Percentiles rank a stretch among this genome's conserved stretches.
Conservation (phyloP, 306 rosid species). For the Elaeagnus macrophylla region DNA sequence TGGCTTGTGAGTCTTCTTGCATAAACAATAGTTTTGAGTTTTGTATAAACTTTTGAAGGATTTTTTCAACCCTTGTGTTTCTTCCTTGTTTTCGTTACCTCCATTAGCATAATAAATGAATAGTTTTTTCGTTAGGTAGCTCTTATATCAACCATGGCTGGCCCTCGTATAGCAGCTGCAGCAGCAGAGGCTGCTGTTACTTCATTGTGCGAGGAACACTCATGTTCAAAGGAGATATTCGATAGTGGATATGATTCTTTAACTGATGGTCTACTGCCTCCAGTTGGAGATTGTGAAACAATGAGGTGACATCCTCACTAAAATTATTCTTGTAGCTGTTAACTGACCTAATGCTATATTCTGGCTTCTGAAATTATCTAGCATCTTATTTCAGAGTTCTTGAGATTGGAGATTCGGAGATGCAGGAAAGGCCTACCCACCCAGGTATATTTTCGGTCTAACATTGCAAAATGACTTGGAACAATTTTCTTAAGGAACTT, state of each 20-base stretch:
- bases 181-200: slow-evolving; percentile 79
- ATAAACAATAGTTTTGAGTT: too few species aligned
- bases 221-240: slow-evolving; percentile 63
- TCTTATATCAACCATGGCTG: slow-evolving; percentile 62
- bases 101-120: slow-evolving; percentile 6
- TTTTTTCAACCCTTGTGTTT: not conserved
- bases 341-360: not conserved
- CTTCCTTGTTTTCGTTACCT: not conserved
- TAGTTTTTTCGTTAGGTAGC: slow-evolving; percentile 58
- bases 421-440: slow-evolving; percentile 28
- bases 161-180: slow-evolving; percentile 67
- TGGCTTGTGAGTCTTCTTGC: too few species aligned
- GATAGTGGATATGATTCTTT: slow-evolving; percentile 39
- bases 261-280: slow-evolving; percentile 23
- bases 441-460: slow-evolving; percentile 40
- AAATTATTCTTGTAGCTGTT: slow-evolving; percentile 1
- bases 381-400: slow-evolving; percentile 34
- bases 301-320: slow-evolving; percentile 41
- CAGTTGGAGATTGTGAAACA: slow-evolving; percentile 27
- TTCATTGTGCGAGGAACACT: slow-evolving; percentile 66
- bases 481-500: not conserved
- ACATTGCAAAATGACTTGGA: slow-evolving; percentile 11
- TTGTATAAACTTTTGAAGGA: not conserved
- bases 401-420: slow-evolving; percentile 40
- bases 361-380: slow-evolving; percentile 12